Evolutionary conservation across 2,329 filamentous ascomycete species (phyloP).

Genomic region (Aspergillus proliferans): DNA sequence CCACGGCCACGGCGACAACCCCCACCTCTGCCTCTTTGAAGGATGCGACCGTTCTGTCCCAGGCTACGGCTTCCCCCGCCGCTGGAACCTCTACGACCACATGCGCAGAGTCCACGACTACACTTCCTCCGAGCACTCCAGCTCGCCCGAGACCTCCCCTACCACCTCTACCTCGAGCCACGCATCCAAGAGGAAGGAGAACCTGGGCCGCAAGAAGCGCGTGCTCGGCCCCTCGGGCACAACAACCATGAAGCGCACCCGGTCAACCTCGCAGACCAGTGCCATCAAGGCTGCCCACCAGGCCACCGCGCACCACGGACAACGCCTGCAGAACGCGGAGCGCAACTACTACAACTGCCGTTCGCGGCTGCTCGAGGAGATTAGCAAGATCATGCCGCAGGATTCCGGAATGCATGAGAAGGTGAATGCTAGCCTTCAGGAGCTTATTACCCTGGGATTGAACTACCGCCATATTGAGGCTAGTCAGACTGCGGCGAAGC

Average conservation of each 20-base stretch:
- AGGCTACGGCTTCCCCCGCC: constrained; percentile 85
- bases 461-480: constrained; percentile 39
- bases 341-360: constrained; percentile 39
- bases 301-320: constrained; percentile 28
- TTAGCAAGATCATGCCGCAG: constrained; percentile 34
- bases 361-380: constrained; percentile 32
- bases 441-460: constrained; percentile 37
- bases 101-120: constrained; percentile 87
- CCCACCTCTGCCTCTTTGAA: constrained; percentile 79
- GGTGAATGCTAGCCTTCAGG: constrained; percentile 40
- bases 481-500: constrained; percentile 32
- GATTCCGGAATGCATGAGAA: constrained; percentile 38
- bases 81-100: constrained; percentile 95
- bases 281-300: constrained; percentile 29
- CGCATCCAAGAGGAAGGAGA: constrained; percentile 35
- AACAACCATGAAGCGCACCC: constrained; percentile 38
- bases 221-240: constrained; percentile 31
- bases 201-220: constrained; percentile 33
- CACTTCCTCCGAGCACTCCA: constrained; percentile 37
- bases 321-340: constrained; percentile 38
- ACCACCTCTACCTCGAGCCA: constrained; percentile 21
- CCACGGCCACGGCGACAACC: constrained; percentile 89
- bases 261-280: constrained; percentile 32
- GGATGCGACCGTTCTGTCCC: constrained; percentile 77
- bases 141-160: constrained; percentile 36